A percentile compares a stretch with the other conserved stretches of the same genome.
Conservation (phyloP, 139 green algal genomes). For the Bryopsis sp. region DNA sequence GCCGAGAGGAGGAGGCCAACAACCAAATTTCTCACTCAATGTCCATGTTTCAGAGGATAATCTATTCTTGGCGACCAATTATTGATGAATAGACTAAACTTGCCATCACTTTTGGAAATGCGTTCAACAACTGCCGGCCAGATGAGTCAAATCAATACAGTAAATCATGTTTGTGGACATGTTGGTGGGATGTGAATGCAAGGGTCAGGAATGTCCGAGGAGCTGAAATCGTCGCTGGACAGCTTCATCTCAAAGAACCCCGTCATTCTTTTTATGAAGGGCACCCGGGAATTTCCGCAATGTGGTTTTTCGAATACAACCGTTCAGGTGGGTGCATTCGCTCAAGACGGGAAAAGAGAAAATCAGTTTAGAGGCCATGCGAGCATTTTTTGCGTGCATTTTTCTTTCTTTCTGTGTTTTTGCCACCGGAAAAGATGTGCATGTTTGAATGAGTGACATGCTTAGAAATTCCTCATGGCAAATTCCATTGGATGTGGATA, state of each 20-base stretch:
- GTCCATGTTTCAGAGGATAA: too few relatives aligned
- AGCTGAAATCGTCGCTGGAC: slow-evolving; percentile 62
- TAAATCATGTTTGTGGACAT: too few relatives aligned
- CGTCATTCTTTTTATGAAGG: slow-evolving; percentile 90
- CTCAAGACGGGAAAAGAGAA: neutral
- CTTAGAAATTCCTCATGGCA: neutral
- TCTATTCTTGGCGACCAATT: too few relatives aligned
- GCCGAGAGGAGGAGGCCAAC: too few relatives aligned
- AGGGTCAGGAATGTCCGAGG: slow-evolving; percentile 39
- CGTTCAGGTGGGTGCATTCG: slow-evolving; percentile 47
- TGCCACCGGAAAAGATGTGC: neutral
- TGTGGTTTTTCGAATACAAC: slow-evolving; percentile 95
- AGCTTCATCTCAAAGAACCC: slow-evolving; percentile 64
- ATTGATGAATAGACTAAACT: too few relatives aligned
- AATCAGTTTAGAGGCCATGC: neutral
- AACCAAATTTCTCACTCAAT: too few relatives aligned
- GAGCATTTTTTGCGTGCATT: neutral
- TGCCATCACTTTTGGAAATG: too few relatives aligned
- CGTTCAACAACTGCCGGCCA: too few relatives aligned
- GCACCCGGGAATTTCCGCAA: slow-evolving; percentile 76
- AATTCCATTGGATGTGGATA: neutral
- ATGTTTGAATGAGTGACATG: neutral
- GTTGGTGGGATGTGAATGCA: too few relatives aligned
- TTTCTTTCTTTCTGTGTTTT: neutral
- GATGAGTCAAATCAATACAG: too few relatives aligned